Base-by-base conservation (phyloP, 2,329 filamentous ascomycete species). In the Ophiostoma populinum region DNA sequence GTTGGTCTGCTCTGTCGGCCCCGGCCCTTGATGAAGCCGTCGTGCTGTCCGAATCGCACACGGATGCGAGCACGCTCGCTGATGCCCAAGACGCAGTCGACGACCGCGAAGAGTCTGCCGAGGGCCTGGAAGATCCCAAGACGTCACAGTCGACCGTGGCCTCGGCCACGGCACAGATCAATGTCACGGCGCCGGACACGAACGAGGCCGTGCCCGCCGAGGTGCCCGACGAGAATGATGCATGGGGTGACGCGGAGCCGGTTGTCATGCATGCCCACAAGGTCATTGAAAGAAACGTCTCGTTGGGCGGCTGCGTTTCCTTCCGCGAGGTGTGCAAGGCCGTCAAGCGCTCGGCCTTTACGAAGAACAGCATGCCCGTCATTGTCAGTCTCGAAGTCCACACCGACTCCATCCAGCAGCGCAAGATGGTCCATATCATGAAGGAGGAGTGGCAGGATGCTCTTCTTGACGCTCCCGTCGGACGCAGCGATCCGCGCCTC, bases 311-410 rank as follows among this genome's bases (percentile, higher is more conserved):
- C 21, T 76, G 81, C n/a, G 77, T 92, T 34, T 70, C 79, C 1
- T 94, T 95, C 53, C 73, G 86, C 38, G 75, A 82, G 36, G 87
- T 94, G 3, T 93, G 86, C 55, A 67, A 70, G 43, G 77, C 79
- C 0, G 80, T 95, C 41, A 65, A 69, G 25, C 73, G 92, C 38
- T 72, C 74, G 40, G 86, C 83, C 0, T 95, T 95, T 47, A 60
- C 70, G 19, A 67, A 61, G 6, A 86, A 71, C 40, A 69, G 80
- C 35, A 61, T 93, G 15, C 90, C 90, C 1, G 61, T 98, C 25
- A 92, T 95, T 39, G 72, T 95, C 44, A 93, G 85, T 51, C 65
- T 95, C 6, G 90, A 98, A 55, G 81, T 95, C 0, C 87, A 95
- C 53, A 78, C 83, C 11, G 71, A 77, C 41, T 59, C 67, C 2